Percentiles rank a stretch among this genome's conserved stretches.
Conservation (phyloP, 1,139 yeast species). For the Scheffersomyces quercinus region DNA sequence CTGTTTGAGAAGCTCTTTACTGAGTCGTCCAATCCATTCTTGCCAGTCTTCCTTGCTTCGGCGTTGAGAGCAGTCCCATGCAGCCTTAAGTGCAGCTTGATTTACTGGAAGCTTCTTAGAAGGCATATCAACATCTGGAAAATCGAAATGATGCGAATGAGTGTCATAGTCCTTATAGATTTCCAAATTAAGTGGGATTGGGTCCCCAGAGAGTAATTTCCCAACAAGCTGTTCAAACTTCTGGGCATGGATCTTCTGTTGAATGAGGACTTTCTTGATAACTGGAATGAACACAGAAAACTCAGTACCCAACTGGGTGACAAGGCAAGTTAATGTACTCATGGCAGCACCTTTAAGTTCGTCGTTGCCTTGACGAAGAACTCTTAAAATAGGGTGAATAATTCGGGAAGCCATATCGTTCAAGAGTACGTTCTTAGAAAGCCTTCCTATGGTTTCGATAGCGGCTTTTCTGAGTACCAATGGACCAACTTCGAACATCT, state of each 20-base stretch:
- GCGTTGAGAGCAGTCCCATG: slow-evolving; percentile 92
- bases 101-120: slow-evolving; percentile 79
- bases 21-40: slow-evolving; percentile 90
- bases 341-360: slow-evolving; percentile 66
- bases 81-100: slow-evolving; percentile 70
- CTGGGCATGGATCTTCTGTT: slow-evolving; percentile 66
- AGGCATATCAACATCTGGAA: slow-evolving; percentile 67
- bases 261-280: slow-evolving; percentile 68
- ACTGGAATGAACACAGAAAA: slow-evolving; percentile 87
- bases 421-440: slow-evolving; percentile 71
- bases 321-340: slow-evolving; percentile 77
- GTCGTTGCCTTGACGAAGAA: slow-evolving; percentile 58
- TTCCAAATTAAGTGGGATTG: slow-evolving; percentile 75
- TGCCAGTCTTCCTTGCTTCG: slow-evolving; percentile 96
- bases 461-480: slow-evolving; percentile 69
- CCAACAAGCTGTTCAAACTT: slow-evolving; percentile 80
- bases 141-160: slow-evolving; percentile 51
- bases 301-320: slow-evolving; percentile 81
- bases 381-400: slow-evolving; percentile 81
- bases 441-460: slow-evolving; percentile 79
- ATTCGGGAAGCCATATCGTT: slow-evolving; percentile 91
- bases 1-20: slow-evolving; percentile 84
- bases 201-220: slow-evolving; percentile 83
- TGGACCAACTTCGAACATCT: slow-evolving; percentile 72
- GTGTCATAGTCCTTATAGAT: slow-evolving; percentile 67